A percentile compares a stretch with the other conserved stretches of the same genome.
Evolutionary conservation across 2,329 filamentous ascomycete species (phyloP).

Genomic region (Clonostachys solani): DNA sequence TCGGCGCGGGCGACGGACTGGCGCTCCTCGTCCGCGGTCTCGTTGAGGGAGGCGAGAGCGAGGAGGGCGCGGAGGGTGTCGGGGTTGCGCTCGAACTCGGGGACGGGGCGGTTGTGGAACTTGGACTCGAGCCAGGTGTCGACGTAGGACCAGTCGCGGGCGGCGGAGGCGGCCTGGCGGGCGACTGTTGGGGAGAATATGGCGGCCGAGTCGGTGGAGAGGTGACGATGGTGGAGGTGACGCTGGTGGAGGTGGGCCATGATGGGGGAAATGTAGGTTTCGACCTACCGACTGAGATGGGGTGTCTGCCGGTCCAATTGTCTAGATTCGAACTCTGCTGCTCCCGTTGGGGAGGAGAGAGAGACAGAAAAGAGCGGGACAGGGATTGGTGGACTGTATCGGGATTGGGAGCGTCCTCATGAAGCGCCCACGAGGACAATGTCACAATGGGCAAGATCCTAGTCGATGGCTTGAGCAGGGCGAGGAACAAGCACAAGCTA

Average conservation of each 20-base stretch:
- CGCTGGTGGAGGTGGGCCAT: not conserved
- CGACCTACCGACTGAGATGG: no score
- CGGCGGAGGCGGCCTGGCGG: constrained; percentile 73
- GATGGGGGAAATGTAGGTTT: not conserved
- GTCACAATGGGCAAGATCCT: no score
- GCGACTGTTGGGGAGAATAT: constrained; percentile 66
- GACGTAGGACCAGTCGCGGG: constrained; percentile 88
- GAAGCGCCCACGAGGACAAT: no score
- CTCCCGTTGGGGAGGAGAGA: no score
- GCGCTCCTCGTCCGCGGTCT: constrained; percentile 70
- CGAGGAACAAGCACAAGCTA: no score
- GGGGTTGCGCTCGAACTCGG: constrained; percentile 79
- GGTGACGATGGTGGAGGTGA: not conserved
- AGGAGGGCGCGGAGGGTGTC: constrained; percentile 76
- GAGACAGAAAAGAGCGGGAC: no score
- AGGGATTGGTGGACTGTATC: not conserved
- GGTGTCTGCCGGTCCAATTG: no score
- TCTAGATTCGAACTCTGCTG: no score
- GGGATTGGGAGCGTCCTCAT: not conserved
- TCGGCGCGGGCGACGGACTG: constrained; percentile 55
- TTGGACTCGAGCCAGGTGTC: constrained; percentile 77
- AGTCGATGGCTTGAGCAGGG: no score
- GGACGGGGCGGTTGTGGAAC: constrained; percentile 59
- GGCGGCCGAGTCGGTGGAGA: constrained; percentile 30
- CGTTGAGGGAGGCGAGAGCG: constrained; percentile 70